phyloP scores from a whole-genome alignment of 768 basidiomycete species.

The Phaffia tasmanica region DNA sequence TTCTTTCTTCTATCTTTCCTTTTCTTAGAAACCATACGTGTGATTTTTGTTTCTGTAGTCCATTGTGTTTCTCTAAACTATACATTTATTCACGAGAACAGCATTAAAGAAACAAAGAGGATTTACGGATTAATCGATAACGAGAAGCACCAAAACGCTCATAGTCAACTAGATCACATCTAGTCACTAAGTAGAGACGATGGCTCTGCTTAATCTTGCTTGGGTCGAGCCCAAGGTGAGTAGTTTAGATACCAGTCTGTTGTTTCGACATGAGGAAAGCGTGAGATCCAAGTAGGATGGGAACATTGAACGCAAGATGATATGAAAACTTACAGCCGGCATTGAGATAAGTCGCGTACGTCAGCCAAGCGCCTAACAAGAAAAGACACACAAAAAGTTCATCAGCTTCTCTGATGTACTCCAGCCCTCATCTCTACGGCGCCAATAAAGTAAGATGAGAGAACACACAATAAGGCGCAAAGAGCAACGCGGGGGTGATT shows the following conservation, averaged over 20 bases:
- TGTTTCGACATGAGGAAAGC: neutral
- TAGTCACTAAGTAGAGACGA: neutral
- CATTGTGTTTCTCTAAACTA: no score
- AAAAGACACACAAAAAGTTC: neutral
- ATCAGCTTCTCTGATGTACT: neutral
- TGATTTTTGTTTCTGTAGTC: no score
- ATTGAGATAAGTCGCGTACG: conserved; percentile 53
- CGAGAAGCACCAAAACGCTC: no score
- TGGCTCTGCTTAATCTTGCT: neutral
- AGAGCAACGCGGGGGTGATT: neutral
- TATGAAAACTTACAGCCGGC: conserved; percentile 43
- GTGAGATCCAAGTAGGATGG: no score
- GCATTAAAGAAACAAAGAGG: no score
- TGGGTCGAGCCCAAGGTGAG: conserved; percentile 19
- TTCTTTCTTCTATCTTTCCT: no score
- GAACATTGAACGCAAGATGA: conserved; percentile 40
- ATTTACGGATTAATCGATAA: no score
- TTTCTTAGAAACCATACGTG: no score
- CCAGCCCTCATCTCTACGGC: neutral
- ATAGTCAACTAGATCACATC: neutral
- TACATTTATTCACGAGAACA: no score
- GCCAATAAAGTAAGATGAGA: no score
- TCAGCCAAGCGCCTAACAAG: conserved; percentile 17
- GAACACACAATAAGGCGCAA: conserved; percentile 38
- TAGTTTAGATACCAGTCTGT: conserved; percentile 25